Evolutionary conservation across 2,329 filamentous ascomycete genomes (phyloP), one percentile per base, ranked within the genome.

Genomic region (Neopestalotiopsis rosae): DNA sequence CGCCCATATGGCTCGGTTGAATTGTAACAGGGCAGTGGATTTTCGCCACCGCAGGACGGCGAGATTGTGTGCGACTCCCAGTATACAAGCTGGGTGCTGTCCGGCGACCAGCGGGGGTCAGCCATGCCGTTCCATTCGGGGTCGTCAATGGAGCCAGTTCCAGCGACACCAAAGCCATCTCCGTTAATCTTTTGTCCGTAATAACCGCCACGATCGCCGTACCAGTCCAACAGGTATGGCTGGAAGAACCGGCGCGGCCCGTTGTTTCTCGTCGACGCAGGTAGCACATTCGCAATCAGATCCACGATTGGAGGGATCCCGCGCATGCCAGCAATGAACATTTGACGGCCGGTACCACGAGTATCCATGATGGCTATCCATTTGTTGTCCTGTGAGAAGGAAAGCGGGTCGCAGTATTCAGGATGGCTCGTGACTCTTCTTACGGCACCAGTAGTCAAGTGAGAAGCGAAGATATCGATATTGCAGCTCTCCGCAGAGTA

Each of bases 61-160:
- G 78, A 69, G 1, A 79, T 70, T 0, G 79, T 78, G 6, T 82
- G 72, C 3, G 74, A 74, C 70, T 86, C 81, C 73, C 74, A 84
- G 70, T 82, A 87, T 0, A 79, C 80, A 45, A 86, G 79, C 1
- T 75, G 71, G 0, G 82, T 85, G 5, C 80, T 79, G 69, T 86
- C 84, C 1, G 71, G 76, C 1, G 80, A 82, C 59, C 77, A 83
- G 1, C 73, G 75, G 2, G 82, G 85, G 71, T 86, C 84, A 5
- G 84, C 85, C 12, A 76, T 74, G 4, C 76, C 84, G 71, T 86
- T 86, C 85, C 85, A 86, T 32, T 84, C 78, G 0, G 83, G 80
- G 66, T 86, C 83, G 66, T 83, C 81, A n/a, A 82, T 69, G 65
- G 12, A 20, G n/a, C 62, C 62, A 20, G 74, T 79, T 1, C 81